These are phyloP conservation scores for Oryza meyeriana DNA, from an alignment of 176 grass and related monocot species.

Conservation along the genomic window DNA sequence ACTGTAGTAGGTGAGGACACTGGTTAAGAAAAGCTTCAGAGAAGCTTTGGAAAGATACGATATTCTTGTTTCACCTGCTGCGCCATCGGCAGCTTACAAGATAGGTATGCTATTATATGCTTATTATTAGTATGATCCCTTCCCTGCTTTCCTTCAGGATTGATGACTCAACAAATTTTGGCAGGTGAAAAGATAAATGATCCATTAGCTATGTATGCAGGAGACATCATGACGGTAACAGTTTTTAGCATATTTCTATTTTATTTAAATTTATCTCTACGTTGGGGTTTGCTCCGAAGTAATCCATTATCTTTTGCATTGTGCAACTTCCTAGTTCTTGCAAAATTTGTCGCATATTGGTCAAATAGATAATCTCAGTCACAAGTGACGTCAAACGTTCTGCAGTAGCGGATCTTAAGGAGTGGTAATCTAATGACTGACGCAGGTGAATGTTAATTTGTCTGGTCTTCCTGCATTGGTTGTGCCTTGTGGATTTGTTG, in stretches of 20 bases:
- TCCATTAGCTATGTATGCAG: constrained; percentile 92
- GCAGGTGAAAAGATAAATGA: constrained; percentile 94
- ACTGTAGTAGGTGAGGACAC: constrained; percentile 82
- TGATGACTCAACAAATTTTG: constrained; percentile 15
- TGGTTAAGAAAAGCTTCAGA: constrained; percentile 92
- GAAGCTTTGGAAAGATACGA: constrained; percentile 71
- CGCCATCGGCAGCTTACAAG: constrained; percentile 91
- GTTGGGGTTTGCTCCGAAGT: not conserved
- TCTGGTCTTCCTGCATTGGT: constrained; percentile 85
- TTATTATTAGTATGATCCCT: not conserved
- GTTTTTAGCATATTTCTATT: not conserved
- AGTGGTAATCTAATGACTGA: not conserved
- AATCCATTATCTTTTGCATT: not conserved
- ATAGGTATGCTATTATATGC: constrained; percentile 55
- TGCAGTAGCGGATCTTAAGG: not conserved
- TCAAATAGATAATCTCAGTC: not conserved
- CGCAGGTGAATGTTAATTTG: constrained; percentile 96
- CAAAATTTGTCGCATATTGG: not conserved
- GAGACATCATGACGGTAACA: constrained; percentile 97
- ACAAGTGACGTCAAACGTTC: not conserved
- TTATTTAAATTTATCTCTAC: not conserved
- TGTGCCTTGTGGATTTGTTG: constrained; percentile 85
- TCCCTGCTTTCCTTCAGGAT: constrained; percentile 16
- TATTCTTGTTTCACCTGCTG: constrained; percentile 88
- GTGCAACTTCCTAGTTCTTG: not conserved